phyloP scores from a whole-genome alignment of 2,329 filamentous ascomycete species.

The Cercospora citrullina region DNA sequence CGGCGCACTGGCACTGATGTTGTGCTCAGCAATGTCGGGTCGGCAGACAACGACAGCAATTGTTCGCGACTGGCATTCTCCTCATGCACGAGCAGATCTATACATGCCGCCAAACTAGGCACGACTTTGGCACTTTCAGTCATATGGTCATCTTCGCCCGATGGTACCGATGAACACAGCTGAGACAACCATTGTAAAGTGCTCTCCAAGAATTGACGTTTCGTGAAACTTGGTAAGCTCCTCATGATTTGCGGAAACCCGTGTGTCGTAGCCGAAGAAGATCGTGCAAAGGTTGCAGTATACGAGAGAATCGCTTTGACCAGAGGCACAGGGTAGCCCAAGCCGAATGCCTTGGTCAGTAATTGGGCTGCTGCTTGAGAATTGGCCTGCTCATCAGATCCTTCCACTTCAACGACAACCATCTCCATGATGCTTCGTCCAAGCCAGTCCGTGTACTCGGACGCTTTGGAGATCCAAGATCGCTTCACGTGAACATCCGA shows the following conservation, averaged over 20 bases:
- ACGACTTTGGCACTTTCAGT: neutral
- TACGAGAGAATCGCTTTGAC: constrained; percentile 18
- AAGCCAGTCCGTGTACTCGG: constrained; percentile 69
- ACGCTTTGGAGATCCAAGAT: constrained; percentile 66
- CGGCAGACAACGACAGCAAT: constrained; percentile 27
- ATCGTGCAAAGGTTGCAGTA: neutral
- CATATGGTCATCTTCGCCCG: neutral
- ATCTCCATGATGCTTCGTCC: constrained; percentile 58
- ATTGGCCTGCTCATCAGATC: constrained; percentile 27
- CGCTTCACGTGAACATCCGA: constrained; percentile 42
- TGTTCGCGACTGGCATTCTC: constrained; percentile 23
- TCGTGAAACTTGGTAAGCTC: constrained; percentile 32
- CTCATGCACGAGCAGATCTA: constrained; percentile 22
- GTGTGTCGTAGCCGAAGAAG: neutral
- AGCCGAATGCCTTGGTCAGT: constrained; percentile 60
- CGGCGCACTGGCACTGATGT: constrained; percentile 30
- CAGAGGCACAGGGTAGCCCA: constrained; percentile 62
- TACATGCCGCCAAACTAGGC: constrained; percentile 20
- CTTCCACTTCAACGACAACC: neutral
- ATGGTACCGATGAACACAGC: neutral
- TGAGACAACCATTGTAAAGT: constrained; percentile 36
- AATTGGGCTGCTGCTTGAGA: constrained; percentile 45
- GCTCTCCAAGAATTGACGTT: constrained; percentile 46
- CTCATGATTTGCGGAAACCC: constrained; percentile 12
- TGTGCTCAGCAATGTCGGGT: constrained; percentile 28